A percentile compares a stretch with the other conserved stretches of the same genome.
phyloP scores from a whole-genome alignment of 2,329 filamentous ascomycete genomes.

The Fusarium redolens region DNA sequence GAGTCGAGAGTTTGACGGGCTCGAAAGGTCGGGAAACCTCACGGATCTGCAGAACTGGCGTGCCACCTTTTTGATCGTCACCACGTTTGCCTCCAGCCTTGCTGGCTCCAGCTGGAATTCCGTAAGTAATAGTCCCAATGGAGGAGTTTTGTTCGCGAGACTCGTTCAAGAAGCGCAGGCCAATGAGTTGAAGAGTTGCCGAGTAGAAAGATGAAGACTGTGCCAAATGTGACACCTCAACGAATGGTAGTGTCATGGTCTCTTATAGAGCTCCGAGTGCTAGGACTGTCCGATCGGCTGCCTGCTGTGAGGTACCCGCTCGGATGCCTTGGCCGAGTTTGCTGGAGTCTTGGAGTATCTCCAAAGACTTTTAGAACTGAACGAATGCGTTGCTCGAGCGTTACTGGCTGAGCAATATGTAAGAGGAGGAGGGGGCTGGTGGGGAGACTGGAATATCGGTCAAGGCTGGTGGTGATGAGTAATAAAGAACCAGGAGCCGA shows the following conservation, averaged over 20 bases:
- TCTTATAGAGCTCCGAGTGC: slow-evolving; percentile 35
- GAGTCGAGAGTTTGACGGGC: slow-evolving; percentile 57
- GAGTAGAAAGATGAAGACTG: slow-evolving; percentile 87
- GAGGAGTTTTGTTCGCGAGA: slow-evolving; percentile 46
- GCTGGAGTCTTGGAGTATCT: slow-evolving; percentile 25
- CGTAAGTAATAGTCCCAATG: slow-evolving; percentile 55
- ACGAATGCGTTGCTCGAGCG: slow-evolving; percentile 22
- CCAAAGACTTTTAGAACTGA: slow-evolving; percentile 21
- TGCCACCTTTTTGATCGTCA: slow-evolving; percentile 32
- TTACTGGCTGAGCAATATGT: slow-evolving; percentile 35
- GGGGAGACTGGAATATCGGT: slow-evolving; percentile 38
- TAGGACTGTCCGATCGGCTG: slow-evolving; percentile 36
- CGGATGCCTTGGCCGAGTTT: slow-evolving; percentile 35
- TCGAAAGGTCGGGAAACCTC: slow-evolving; percentile 54
- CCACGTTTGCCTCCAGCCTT: slow-evolving; percentile 39
- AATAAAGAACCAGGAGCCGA: slow-evolving; percentile 30
- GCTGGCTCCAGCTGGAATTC: slow-evolving; percentile 43
- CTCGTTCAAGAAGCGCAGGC: slow-evolving; percentile 68
- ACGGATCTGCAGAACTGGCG: slow-evolving; percentile 59
- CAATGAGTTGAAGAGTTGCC: slow-evolving; percentile 80
- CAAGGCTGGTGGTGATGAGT: slow-evolving; percentile 35
- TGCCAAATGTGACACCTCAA: slow-evolving; percentile 80
- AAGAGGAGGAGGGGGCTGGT: slow-evolving; percentile 23
- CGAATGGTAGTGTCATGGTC: slow-evolving; percentile 58
- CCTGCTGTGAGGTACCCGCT: slow-evolving; percentile 39